A percentile compares a stretch with the other conserved stretches of the same genome.
phyloP scores from a whole-genome alignment of 2,329 filamentous ascomycete genomes.

The Peltaster fructicola region DNA sequence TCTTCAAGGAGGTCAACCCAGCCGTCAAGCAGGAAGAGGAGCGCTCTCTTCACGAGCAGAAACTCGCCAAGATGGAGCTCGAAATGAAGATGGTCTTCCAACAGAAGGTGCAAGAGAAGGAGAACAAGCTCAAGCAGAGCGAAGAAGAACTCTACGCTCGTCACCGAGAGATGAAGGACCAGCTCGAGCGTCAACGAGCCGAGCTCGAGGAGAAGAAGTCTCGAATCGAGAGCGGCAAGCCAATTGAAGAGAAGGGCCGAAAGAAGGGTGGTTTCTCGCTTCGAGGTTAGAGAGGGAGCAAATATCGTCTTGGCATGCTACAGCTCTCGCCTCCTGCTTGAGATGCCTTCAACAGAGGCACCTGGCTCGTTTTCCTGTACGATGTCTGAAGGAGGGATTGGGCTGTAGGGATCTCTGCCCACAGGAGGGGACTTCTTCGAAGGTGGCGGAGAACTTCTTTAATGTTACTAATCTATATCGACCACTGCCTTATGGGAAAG shows the following conservation, averaged over 20 bases:
- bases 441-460: slow-evolving; percentile 6
- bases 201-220: slow-evolving; percentile 98
- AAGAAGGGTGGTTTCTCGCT: slow-evolving; percentile 93
- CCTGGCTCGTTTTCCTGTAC: slow-evolving; percentile 2
- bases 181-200: slow-evolving; percentile 81
- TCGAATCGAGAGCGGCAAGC: slow-evolving; percentile 84
- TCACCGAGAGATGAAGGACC: slow-evolving; percentile 99
- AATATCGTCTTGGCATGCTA: background rate
- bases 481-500: too few species aligned
- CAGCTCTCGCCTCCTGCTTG: background rate
- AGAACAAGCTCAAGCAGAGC: slow-evolving; percentile 98
- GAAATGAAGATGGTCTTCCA: slow-evolving; percentile 99
- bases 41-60: slow-evolving; percentile 93
- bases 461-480: slow-evolving; percentile 16
- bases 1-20: slow-evolving; percentile 99
- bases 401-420: slow-evolving; percentile 5
- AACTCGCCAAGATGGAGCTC: slow-evolving; percentile 99
- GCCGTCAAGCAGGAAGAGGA: slow-evolving; percentile 99
- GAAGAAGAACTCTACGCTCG: slow-evolving; percentile 97
- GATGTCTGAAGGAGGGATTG: too few species aligned
- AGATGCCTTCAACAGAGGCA: background rate
- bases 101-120: slow-evolving; percentile 98
- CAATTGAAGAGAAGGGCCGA: slow-evolving; percentile 94
- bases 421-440: background rate
- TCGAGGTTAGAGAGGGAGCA: slow-evolving; percentile 30